Conservation (phyloP, 2,329 filamentous ascomycete genomes). For the Fonsecaea erecta region DNA sequence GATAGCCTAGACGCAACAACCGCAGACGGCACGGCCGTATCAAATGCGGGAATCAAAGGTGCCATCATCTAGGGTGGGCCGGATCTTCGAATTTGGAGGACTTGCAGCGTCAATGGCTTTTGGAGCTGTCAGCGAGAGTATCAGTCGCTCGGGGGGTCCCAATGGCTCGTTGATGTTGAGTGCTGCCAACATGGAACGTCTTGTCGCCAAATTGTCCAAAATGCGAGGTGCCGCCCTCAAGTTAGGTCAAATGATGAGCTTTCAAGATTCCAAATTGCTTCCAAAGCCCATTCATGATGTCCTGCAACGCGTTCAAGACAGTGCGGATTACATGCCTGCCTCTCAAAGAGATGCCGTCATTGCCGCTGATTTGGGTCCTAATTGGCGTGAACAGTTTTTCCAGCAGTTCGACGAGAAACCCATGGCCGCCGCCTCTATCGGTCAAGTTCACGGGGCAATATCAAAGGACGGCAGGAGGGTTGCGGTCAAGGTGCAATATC, state of each 20-base stretch:
- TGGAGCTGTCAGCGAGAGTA: slow-evolving; percentile 81
- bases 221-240: slow-evolving; percentile 99
- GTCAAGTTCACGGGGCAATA: slow-evolving; percentile 87
- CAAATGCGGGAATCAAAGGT: slow-evolving; percentile 86
- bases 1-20: slow-evolving; percentile 44
- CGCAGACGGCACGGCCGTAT: slow-evolving; percentile 54
- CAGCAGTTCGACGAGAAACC: slow-evolving; percentile 85
- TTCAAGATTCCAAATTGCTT: slow-evolving; percentile 95
- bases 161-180: slow-evolving; percentile 84
- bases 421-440: slow-evolving; percentile 94
- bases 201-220: slow-evolving; percentile 88
- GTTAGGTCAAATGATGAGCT: slow-evolving; percentile 96
- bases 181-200: slow-evolving; percentile 85
- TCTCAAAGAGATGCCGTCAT: slow-evolving; percentile 90
- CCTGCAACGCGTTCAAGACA: slow-evolving; percentile 90
- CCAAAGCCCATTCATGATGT: slow-evolving; percentile 86
- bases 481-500: slow-evolving; percentile 97
- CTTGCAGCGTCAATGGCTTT: slow-evolving; percentile 94
- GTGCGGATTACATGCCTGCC: slow-evolving; percentile 96
- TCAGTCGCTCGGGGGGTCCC: slow-evolving; percentile 78
- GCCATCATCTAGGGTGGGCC: slow-evolving; percentile 81
- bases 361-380: slow-evolving; percentile 72
- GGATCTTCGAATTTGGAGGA: slow-evolving; percentile 93
- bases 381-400: slow-evolving; percentile 86
- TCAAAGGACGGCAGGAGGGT: slow-evolving; percentile 76